Base-by-base conservation (phyloP, 352 stramenopile species). In the Phytophthora quininea region DNA sequence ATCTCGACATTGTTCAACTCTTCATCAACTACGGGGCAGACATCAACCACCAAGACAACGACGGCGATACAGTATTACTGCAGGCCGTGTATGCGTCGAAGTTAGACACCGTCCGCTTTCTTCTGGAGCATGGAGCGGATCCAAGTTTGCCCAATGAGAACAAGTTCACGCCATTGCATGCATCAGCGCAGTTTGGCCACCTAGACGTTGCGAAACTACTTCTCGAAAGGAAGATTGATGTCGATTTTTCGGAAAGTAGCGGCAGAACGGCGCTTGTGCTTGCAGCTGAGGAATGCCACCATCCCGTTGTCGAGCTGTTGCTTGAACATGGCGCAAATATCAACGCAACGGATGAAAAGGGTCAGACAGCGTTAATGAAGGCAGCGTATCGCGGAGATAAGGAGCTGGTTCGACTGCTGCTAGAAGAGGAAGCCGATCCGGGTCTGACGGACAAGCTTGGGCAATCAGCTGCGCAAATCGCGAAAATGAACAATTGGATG, bases 341-440 rank as follows among this genome's bases (percentile, higher is more conserved):
- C 19, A 24, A 24, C 19, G 19, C 19, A 24, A 35, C 27, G 14
- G 49, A 64, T 24, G 45, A 51, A 6, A 35, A 46, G 40, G 53
- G 46, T 10, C 37, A 38, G 43, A 64, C 58, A 7, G 43, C 55
- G 12, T 37, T 62, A 33, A 62, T 62, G 45, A 62, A 27, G 45
- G 55, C 45, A 30, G 45, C 55, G 14, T 48, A 48, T 24, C 46
- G 14, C 1, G 55, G 55, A 5, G 43, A 55, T 31, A 19, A 40
- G 38, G 55, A 62, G 6, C 29, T 43, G 35, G 45, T 49, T 9
- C 45, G 55, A 48, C 19, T 62, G 11, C 32, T 62, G 51, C 55
- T 62, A 5, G 55, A 62, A 14, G 54, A 48, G 10, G 37, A 62
- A 7, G 55, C 45, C 3, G 55, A 55, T 46, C 43, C 35, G 43